Percentiles rank a stretch among this genome's conserved stretches.
Evolutionary conservation across 495 filamentous ascomycete species (phyloP).

Genomic region (Parathielavia appendiculata): DNA sequence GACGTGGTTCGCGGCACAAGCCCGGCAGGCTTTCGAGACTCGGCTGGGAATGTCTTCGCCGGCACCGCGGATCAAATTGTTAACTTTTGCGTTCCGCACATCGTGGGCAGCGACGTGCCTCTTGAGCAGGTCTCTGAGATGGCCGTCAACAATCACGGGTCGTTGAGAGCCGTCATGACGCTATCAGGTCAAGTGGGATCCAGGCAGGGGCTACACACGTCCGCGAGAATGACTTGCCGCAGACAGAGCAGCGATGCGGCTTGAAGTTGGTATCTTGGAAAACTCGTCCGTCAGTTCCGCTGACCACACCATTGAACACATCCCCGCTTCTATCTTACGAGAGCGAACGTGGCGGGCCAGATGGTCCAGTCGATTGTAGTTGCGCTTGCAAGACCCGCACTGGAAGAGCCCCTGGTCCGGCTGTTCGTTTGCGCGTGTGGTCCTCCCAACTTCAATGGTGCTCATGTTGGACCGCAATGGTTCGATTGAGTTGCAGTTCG

Average conservation of each 20-base stretch:
- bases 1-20: conserved; percentile 15
- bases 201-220: conserved; percentile 12
- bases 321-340: not conserved
- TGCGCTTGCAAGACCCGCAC: conserved; percentile 13
- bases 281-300: not conserved
- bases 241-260: conserved; percentile 18
- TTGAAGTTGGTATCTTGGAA: conserved; percentile 14
- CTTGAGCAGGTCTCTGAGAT: conserved; percentile 2
- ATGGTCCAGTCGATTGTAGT: conserved; percentile 18
- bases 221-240: conserved; percentile 16
- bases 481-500: not conserved
- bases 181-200: too few relatives aligned
- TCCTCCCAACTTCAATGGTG: conserved; percentile 5
- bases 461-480: not conserved
- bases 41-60: conserved; percentile 4
- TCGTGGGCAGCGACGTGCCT: conserved; percentile 8
- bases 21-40: conserved; percentile 14
- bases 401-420: conserved; percentile 16
- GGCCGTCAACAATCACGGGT: not conserved
- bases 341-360: conserved; percentile 21
- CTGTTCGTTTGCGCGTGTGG: conserved; percentile 3
- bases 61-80: not conserved
- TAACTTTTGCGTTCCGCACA: conserved; percentile 10
- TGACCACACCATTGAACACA: not conserved
- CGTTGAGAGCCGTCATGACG: not conserved